Evolutionary conservation across 163 green algal species (phyloP).

Genomic region (Prototheca cutis): DNA sequence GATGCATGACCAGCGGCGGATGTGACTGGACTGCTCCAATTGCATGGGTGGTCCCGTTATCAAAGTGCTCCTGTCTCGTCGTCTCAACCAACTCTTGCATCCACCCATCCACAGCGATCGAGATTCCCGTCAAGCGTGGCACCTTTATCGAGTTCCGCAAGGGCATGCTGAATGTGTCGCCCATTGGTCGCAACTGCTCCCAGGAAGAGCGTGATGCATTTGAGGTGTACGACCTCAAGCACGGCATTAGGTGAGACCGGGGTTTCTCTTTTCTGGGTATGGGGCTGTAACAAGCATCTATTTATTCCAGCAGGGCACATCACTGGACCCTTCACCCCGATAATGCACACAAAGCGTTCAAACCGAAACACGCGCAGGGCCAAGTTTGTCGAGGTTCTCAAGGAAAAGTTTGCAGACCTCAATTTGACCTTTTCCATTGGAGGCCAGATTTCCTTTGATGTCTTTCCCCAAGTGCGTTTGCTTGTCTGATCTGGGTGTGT

Average conservation of each 20-base stretch:
- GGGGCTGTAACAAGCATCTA: too few species aligned
- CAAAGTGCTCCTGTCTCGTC: not conserved
- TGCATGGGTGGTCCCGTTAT: not conserved
- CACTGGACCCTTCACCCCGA: too few species aligned
- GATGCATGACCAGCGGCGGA: not conserved
- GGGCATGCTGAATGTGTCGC: conserved; percentile 97
- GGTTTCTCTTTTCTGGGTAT: too few species aligned
- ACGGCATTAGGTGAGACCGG: conserved; percentile 54
- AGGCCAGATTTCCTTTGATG: conserved; percentile 98
- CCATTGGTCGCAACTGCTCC: conserved; percentile 95
- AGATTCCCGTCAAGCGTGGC: conserved; percentile 97
- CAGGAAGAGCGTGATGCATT: conserved; percentile 95
- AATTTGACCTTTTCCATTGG: conserved; percentile 91
- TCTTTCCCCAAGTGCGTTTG: conserved; percentile 94
- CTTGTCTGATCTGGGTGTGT: too few species aligned
- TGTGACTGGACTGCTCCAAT: too few species aligned
- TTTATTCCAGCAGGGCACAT: too few species aligned
- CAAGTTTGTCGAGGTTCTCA: conserved; percentile 74
- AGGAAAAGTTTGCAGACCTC: conserved; percentile 78
- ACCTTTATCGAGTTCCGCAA: conserved; percentile 99
- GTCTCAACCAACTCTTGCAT: too few species aligned
- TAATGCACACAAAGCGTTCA: too few species aligned
- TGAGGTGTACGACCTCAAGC: conserved; percentile 76
- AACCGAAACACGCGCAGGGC: too few species aligned
- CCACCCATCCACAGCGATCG: conserved; percentile 53